phyloP scores from a whole-genome alignment of 371 early-diverging fungal genomes.

The Enterocytospora artemiae region DNA sequence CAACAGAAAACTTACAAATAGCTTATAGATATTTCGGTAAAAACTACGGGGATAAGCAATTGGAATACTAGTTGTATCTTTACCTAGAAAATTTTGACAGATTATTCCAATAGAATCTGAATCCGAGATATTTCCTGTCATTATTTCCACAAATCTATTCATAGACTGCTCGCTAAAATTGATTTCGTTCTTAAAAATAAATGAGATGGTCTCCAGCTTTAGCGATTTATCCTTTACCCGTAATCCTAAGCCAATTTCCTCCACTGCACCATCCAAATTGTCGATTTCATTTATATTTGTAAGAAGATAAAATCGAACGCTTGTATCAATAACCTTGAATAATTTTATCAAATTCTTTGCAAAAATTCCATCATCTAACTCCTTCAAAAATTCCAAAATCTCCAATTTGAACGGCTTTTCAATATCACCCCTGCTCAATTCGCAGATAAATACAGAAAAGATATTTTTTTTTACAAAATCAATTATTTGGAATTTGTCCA shows the following conservation, averaged over 20 bases:
- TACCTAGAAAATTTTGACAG: constrained; percentile 7
- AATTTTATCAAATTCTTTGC: constrained; percentile 15
- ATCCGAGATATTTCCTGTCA: constrained; percentile 24
- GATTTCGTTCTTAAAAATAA: constrained; percentile 30
- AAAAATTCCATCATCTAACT: constrained; percentile 25
- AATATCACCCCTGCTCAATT: neutral
- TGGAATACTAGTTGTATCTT: neutral
- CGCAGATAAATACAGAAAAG: constrained; percentile 18
- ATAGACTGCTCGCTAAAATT: constrained; percentile 17
- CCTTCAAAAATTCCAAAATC: constrained; percentile 27
- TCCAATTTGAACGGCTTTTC: constrained; percentile 26
- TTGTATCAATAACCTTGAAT: constrained; percentile 37
- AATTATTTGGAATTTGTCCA: constrained; percentile 14
- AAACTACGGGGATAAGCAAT: neutral
- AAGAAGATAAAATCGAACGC: constrained; percentile 42
- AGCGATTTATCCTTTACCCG: constrained; percentile 43
- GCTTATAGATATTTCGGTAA: constrained; percentile 30
- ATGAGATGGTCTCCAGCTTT: constrained; percentile 41
- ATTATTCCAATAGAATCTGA: constrained; percentile 20
- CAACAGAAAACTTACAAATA: constrained; percentile 23
- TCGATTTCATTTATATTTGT: constrained; percentile 17
- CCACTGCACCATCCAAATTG: constrained; percentile 10
- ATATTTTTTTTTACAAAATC: constrained; percentile 22
- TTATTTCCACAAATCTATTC: constrained; percentile 21
- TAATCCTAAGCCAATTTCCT: constrained; percentile 40